A percentile compares a stretch with the other conserved stretches of the same genome.
These are phyloP conservation scores for Pseudoscleropodium purum DNA, from an alignment of 225 moss, liverwort and hornwort species.

Conservation along the genomic window DNA sequence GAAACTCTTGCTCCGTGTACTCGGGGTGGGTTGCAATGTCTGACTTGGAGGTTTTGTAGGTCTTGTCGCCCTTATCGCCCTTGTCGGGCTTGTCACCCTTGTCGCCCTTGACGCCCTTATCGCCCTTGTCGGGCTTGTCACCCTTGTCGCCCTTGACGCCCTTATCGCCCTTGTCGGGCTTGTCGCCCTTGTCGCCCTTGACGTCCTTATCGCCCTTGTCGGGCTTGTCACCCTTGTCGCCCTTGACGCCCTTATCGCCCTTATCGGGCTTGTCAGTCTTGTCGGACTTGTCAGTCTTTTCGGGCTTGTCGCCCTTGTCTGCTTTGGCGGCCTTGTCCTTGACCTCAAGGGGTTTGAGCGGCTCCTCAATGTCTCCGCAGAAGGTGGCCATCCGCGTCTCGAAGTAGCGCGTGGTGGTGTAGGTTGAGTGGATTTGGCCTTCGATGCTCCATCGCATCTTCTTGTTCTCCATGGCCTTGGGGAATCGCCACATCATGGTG, in stretches of 20 bases:
- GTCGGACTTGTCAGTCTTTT: not conserved
- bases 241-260: not conserved
- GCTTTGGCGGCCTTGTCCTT: conserved; percentile 18
- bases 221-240: not conserved
- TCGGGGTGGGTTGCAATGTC: not conserved
- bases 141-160: not conserved
- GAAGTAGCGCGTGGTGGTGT: conserved; percentile 29
- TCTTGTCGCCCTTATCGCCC: not conserved
- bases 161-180: not conserved
- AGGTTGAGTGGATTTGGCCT: conserved; percentile 37
- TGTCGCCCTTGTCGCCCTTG: not conserved
- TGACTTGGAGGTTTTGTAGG: not conserved
- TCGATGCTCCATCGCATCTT: conserved; percentile 44
- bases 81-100: not conserved
- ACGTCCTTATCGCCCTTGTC: not conserved
- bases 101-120: not conserved
- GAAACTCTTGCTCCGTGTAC: conserved; percentile 11
- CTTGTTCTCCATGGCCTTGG: conserved; percentile 23
- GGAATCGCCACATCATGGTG: conserved; percentile 46
- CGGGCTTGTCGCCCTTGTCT: not conserved
- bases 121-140: not conserved
- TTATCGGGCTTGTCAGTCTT: not conserved
- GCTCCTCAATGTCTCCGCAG: conserved; percentile 45
- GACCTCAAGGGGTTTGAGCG: conserved; percentile 30
- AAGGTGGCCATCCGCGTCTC: conserved; percentile 45